A percentile compares a stretch with the other conserved stretches of the same genome.
These are phyloP conservation scores for Alternaria solani DNA, from an alignment of 2,329 filamentous ascomycete genomes.

Conservation along the genomic window DNA sequence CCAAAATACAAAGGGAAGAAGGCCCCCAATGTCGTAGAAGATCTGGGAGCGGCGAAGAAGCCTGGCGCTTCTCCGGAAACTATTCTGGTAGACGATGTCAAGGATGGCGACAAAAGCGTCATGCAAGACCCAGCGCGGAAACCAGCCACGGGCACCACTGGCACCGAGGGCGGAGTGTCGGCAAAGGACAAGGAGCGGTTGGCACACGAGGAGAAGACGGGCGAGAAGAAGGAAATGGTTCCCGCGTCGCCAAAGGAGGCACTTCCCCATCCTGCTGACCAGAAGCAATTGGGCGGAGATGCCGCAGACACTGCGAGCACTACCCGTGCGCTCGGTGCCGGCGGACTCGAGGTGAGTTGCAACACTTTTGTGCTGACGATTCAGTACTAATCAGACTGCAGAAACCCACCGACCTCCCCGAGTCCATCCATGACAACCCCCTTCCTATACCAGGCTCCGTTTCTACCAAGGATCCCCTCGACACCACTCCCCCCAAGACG, in stretches of 20 bases:
- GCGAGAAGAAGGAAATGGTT: conserved; percentile 73
- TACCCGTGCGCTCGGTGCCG: conserved; percentile 42
- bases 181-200: conserved; percentile 83
- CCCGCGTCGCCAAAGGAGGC: conserved; percentile 87
- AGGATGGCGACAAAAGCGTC: conserved; percentile 73
- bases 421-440: conserved; percentile 77
- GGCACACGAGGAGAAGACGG: conserved; percentile 70
- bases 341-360: conserved; percentile 49
- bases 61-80: conserved; percentile 31
- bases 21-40: conserved; percentile 45
- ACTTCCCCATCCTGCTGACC: conserved; percentile 81
- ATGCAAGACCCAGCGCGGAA: conserved; percentile 88
- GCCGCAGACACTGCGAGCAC: conserved; percentile 14
- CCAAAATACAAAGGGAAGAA: conserved; percentile 45
- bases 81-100: conserved; percentile 52
- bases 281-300: conserved; percentile 63
- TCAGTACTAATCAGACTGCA: conserved; percentile 44
- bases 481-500: conserved; percentile 36
- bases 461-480: conserved; percentile 67
- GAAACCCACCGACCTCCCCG: conserved; percentile 84
- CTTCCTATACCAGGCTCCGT: conserved; percentile 71
- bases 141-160: conserved; percentile 83
- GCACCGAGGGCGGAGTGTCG: conserved; percentile 87
- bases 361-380: not conserved
- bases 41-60: conserved; percentile 48